A percentile compares a stretch with the other conserved stretches of the same genome.
phyloP scores from a whole-genome alignment of 1,139 yeast species.

The Diutina pseudorugosa region DNA sequence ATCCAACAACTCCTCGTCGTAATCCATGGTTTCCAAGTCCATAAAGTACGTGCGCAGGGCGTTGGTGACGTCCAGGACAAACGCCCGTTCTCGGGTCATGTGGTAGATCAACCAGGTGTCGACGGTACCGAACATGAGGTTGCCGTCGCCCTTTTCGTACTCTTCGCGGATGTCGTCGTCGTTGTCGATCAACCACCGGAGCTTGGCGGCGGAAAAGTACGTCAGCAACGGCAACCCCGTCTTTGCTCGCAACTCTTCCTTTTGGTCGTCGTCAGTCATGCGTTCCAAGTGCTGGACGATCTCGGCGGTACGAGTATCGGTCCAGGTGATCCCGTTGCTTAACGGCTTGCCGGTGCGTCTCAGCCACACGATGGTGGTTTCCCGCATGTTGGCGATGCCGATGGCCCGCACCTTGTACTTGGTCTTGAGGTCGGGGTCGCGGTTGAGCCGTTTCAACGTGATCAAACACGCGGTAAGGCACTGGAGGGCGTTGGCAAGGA shows the following conservation, averaged over 20 bases:
- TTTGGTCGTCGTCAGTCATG: conserved; percentile 44
- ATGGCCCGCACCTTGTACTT: conserved; percentile 49
- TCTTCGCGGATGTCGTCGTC: conserved; percentile 55
- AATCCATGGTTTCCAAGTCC: conserved; percentile 67
- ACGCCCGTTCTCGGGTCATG: conserved; percentile 59
- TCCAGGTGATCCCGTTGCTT: conserved; percentile 90
- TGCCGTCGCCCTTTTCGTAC: conserved; percentile 61
- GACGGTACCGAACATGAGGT: conserved; percentile 84
- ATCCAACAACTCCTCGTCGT: conserved; percentile 63
- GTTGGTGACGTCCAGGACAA: conserved; percentile 80
- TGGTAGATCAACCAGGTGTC: conserved; percentile 92
- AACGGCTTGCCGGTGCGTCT: conserved; percentile 73
- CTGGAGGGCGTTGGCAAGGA: conserved; percentile 71
- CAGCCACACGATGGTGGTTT: conserved; percentile 88
- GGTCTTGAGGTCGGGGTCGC: conserved; percentile 33
- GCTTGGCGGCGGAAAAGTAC: conserved; percentile 83
- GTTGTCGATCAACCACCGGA: conserved; percentile 83
- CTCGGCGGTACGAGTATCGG: conserved; percentile 77
- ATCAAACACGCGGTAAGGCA: conserved; percentile 58
- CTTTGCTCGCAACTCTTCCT: conserved; percentile 46
- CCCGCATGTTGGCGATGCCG: conserved; percentile 93
- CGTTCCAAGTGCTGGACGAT: conserved; percentile 57
- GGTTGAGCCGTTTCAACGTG: conserved; percentile 45
- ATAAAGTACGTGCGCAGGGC: conserved; percentile 88
- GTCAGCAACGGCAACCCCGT: conserved; percentile 87